Conservation (phyloP, 192 early-diverging fungal genomes). For the Rhizophagus clarus region DNA sequence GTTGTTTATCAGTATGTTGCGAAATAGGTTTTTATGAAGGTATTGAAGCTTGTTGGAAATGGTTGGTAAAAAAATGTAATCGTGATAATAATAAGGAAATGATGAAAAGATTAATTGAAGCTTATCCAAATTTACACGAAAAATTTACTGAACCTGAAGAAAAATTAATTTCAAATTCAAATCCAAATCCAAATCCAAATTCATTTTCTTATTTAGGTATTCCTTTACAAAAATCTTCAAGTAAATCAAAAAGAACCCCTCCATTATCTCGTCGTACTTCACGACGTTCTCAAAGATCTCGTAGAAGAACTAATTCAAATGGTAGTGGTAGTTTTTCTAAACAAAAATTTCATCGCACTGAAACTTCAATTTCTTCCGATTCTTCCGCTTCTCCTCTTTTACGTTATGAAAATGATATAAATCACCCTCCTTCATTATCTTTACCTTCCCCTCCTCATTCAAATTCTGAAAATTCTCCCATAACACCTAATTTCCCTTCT, state of each 20-base stretch:
- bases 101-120: slow-evolving; percentile 30
- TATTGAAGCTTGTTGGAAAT: slow-evolving; percentile 31
- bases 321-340: background rate
- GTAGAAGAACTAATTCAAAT: background rate
- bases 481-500: background rate
- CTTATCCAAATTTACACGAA: slow-evolving; percentile 28
- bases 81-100: slow-evolving; percentile 27
- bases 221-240: background rate
- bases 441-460: background rate
- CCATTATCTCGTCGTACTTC: background rate
- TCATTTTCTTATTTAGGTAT: too few species aligned
- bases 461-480: background rate
- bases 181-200: background rate
- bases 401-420: background rate
- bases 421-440: background rate
- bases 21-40: slow-evolving; percentile 39
- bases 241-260: background rate
- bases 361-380: background rate
- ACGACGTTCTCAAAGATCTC: background rate
- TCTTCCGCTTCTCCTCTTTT: background rate
- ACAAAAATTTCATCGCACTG: background rate
- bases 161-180: background rate
- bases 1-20: slow-evolving; percentile 29
- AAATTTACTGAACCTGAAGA: background rate
- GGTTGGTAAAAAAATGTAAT: slow-evolving; percentile 30